A percentile compares a stretch with the other conserved stretches of the same genome.
Evolutionary conservation across 2,329 filamentous ascomycete genomes (phyloP).

Genomic region (Paraphoma chrysanthemicola): DNA sequence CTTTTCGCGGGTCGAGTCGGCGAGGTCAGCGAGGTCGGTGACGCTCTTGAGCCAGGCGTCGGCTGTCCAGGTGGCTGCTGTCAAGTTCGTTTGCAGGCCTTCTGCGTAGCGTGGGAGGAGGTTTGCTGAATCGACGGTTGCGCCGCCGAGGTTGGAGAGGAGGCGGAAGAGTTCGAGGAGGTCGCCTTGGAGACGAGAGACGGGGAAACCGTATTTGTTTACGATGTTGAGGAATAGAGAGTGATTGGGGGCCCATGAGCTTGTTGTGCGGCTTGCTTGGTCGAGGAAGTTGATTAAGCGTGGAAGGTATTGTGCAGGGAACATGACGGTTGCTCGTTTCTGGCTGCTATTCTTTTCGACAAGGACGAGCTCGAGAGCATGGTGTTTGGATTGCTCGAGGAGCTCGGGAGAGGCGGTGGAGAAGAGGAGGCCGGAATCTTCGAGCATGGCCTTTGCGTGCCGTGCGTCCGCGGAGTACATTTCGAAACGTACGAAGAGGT

Average conservation of each 20-base stretch:
- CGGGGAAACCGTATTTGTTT: constrained; percentile 33
- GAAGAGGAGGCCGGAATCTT: constrained; percentile 42
- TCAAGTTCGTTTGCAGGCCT: constrained; percentile 29
- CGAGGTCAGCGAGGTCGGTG: constrained; percentile 24
- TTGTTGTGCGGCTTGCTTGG: constrained; percentile 26
- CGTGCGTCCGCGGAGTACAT: constrained; percentile 35
- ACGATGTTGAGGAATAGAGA: constrained; percentile 27
- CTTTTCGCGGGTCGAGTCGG: constrained; percentile 21
- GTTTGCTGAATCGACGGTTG: constrained; percentile 21
- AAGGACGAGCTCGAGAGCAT: constrained; percentile 38
- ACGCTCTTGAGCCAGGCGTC: constrained; percentile 25
- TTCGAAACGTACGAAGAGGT: constrained; percentile 37
- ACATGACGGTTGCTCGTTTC: constrained; percentile 37
- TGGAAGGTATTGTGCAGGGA: constrained; percentile 44
- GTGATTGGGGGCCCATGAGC: constrained; percentile 30
- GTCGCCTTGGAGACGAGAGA: constrained; percentile 39
- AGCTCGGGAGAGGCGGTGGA: constrained; percentile 10
- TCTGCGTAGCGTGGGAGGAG: constrained; percentile 34
- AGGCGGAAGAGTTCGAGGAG: constrained; percentile 40
- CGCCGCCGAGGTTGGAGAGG: constrained; percentile 28
- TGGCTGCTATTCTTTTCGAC: constrained; percentile 36
- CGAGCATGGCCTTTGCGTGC: constrained; percentile 40
- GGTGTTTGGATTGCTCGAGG: constrained; percentile 16
- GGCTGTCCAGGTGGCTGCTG: constrained; percentile 14
- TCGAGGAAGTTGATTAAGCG: constrained; percentile 44